Base-by-base conservation (phyloP, 371 early-diverging fungal species). In the Umbelopsis sp. region DNA sequence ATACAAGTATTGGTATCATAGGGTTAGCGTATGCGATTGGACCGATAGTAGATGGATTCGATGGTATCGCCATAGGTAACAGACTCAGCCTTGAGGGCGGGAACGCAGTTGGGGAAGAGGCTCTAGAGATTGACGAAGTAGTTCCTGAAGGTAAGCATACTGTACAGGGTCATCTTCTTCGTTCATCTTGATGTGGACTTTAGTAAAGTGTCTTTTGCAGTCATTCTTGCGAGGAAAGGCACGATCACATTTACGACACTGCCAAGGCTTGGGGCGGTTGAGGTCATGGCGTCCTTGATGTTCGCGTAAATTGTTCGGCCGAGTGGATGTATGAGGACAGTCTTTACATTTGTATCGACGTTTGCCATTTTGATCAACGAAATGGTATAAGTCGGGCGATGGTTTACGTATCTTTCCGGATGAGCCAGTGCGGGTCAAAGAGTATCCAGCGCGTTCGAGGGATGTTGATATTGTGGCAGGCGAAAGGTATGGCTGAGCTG, bases 161-260 rank as follows among this genome's bases (percentile, higher is more conserved):
- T 41, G 10, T 7, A 10, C 41, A 10, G 41, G 41, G 41, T 41
- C 7, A 10, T 41, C 41, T 41, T 41, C 41, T 41, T 41, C 10
- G 1, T 7, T 29, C 32, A 18, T 29, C 16, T 57, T 57, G 16
- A 57, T 12, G n/a, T 57, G 57, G 35, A 57, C 41, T 7, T 29
- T 35, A 18, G 35, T 3, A 29, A 37, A 70, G 41, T 92, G 92
- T 53, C 92, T 85, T 65, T 85, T 85, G 75, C 91, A 79, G 69
- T 92, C 92, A 65, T 89, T 88, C 68, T 89, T 89, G 45, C 91
- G 80, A 11, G 90, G 86, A 78, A 92, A 92, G 10, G 81, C 64
- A 70, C 82, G 86, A 38, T 62, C 48, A 70, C 92, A 92, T 25
- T 74, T 69, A 32, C 63, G 51, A 73, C 87, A 87, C 7, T 46